Conservation (phyloP, 176 grass and related monocot genomes). For the Phoenix roebelenii region DNA sequence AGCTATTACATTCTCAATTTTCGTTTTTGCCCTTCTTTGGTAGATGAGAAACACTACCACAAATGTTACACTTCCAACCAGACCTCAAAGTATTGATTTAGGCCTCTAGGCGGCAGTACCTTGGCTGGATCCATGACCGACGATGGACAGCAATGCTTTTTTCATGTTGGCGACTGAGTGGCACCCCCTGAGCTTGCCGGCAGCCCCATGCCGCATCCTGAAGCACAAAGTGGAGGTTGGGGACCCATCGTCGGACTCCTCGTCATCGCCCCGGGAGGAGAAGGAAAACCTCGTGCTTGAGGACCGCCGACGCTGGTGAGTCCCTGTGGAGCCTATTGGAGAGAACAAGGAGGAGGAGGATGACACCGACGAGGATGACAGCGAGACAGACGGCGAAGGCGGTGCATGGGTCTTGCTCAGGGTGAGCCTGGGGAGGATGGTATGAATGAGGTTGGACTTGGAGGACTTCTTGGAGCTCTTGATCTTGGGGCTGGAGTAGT, state of each 20-base stretch:
- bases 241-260: conserved; percentile 17
- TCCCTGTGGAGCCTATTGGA: background rate
- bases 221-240: conserved; percentile 27
- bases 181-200: conserved; percentile 23
- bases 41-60: conserved; percentile 1
- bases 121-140: conserved; percentile 5
- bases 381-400: background rate
- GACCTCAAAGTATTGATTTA: too few species aligned
- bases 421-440: conserved; percentile 45
- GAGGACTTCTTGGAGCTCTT: conserved; percentile 14
- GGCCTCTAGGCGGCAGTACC: background rate
- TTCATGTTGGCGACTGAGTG: conserved; percentile 31
- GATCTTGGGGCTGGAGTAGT: conserved; percentile 26
- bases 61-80: background rate
- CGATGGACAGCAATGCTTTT: conserved; percentile 28
- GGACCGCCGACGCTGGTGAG: background rate
- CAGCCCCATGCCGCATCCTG: conserved; percentile 29
- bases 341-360: conserved; percentile 29
- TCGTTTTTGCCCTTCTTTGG: background rate
- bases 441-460: conserved; percentile 33
- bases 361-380: conserved; percentile 18
- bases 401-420: conserved; percentile 31
- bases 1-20: too few species aligned
- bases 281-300: conserved; percentile 8
- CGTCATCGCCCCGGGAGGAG: conserved; percentile 27